Base-by-base conservation (phyloP, 352 stramenopile genomes). In the Phytophthora idaei region DNA sequence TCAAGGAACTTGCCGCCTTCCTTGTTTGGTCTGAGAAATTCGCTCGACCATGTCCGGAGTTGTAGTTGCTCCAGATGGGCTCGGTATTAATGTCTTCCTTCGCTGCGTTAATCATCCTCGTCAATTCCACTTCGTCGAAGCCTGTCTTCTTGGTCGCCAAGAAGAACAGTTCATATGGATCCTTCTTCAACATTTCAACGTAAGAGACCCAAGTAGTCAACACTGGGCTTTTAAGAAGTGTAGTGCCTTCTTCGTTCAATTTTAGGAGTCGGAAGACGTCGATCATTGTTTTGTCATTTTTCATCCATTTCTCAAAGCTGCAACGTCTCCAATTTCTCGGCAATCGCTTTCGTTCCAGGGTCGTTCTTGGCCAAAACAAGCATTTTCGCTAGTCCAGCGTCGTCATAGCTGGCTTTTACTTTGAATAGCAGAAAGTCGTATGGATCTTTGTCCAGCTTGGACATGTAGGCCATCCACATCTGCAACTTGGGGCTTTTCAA, bases 201-300 rank as follows among this genome's bases (percentile, higher is more conserved):
- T 56, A 69, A 3, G n/a, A 5, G 2, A 69, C 31, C 62, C 62
- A 65, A 2, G 39, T 64, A 0, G 11, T 42, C 3, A 69, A 17
- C 12, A 34, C 15, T 12, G 61, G 28, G 8, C 29, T 69, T 50
- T 39, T 55, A 1, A 69, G 25, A 28, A 62, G 56, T 1, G 21
- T 14, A 12, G 15, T 11, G 2, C 34, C 17, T 54, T 48, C 44
- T 14, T 53, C 21, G 14, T 61, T 53, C 9, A 67, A 49, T 45
- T 50, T 53, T 8, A 67, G 25, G 10, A 61, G 15, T 7, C 8
- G 36, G n/a, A 64, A 64, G 5, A 57, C 27, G 14, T 57, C 36
- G 11, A 17, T 12, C 12, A 44, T 7, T 0, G 14, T 39, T 11
- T 48, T 36, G 4, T 49, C 11, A 11, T 28, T 14, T 5, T 34